Evolutionary conservation across 169 alveolate genomes (phyloP), one percentile per base, ranked within the genome.

Genomic region (Plasmodium malariae): DNA sequence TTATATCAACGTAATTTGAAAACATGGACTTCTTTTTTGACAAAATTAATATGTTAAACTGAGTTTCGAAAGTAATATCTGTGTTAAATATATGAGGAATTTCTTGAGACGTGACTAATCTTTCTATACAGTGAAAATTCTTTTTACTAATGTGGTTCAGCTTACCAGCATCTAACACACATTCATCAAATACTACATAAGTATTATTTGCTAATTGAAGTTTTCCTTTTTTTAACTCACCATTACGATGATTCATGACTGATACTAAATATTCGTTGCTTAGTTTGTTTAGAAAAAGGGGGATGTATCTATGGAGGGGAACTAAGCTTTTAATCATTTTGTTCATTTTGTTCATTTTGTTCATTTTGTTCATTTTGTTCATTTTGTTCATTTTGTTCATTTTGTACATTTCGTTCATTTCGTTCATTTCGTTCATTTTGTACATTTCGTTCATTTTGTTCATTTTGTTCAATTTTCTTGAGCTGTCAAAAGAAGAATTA

Each of bases 141-240:
- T 83, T 83, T 24, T 59, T 48, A 37, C 91, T 68, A 26, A 83
- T 57, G 65, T 28, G 65, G 45, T 83, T 83, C 45, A 67, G 83
- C 14, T 83, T 83, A 17, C 91, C 91, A 5, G 28, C 69, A 5
- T 83, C 91, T 65, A 83, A 67, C 19, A 83, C 21, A 32, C 91
- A 83, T 65, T 83, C 91, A 32, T 83, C 91, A 83, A 83, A 83
- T 34, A 19, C 63, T 9, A 83, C 1, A 45, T 83, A 83, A 17
- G 91, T 83, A 37, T 83, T 83, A 83, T 83, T 83, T 34, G 91
- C 91, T 24, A 83, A 21, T 26, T 83, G 91, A 5, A 83, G 54
- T 54, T 83, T 83, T 43, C 91, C 91, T 28, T 83, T 83, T 83
- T 83, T 65, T 60, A 83, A 83, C 37, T 83, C 91, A 17, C 91